These are phyloP conservation scores for Tulasnella sp. DNA, from an alignment of 768 basidiomycete genomes.

Conservation along the genomic window DNA sequence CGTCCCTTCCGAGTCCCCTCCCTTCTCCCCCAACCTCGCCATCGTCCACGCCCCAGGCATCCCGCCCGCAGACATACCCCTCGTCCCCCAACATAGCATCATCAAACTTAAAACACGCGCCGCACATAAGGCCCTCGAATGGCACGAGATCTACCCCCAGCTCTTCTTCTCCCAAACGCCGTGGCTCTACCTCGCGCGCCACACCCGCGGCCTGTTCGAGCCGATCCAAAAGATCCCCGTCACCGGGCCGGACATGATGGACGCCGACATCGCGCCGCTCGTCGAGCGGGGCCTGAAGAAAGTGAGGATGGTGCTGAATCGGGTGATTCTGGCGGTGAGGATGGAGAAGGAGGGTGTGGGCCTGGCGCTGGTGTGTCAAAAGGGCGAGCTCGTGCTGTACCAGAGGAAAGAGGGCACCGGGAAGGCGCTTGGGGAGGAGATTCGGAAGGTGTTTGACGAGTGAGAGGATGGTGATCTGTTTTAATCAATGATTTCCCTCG, in stretches of 20 bases:
- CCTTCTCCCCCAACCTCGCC: no score
- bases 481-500: no score
- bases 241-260: conserved; percentile 23
- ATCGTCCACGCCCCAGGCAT: conserved; percentile 21
- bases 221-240: background rate
- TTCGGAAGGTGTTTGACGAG: background rate
- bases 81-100: conserved; percentile 34
- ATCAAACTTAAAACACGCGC: conserved; percentile 38
- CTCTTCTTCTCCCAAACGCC: conserved; percentile 56
- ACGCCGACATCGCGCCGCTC: conserved; percentile 20
- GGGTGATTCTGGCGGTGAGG: conserved; percentile 38
- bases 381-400: conserved; percentile 37
- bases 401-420: conserved; percentile 29
- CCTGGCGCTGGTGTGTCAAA: conserved; percentile 43
- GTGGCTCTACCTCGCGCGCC: conserved; percentile 21
- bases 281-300: conserved; percentile 26
- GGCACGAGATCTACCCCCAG: conserved; percentile 53
- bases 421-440: background rate
- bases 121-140: conserved; percentile 30
- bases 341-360: conserved; percentile 41
- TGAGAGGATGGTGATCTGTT: no score
- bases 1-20: background rate
- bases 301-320: conserved; percentile 23
- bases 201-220: conserved; percentile 28
- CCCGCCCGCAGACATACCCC: conserved; percentile 19